Conservation (phyloP, 1,284 basidiomycete species). For the Pseudomicrostroma phylloplanum region DNA sequence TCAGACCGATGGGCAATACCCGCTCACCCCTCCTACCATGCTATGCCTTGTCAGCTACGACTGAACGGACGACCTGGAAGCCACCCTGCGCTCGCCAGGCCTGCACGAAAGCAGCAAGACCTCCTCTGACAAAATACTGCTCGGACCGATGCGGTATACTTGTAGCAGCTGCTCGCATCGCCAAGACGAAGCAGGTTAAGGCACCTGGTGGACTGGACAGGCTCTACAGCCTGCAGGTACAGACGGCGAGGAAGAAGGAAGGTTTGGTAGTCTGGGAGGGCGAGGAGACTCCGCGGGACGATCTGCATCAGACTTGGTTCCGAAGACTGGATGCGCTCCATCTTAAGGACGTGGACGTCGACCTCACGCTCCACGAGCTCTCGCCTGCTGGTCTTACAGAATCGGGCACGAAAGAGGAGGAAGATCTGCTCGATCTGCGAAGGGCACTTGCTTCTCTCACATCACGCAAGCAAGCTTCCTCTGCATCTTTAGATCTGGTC, state of each 20-base stretch:
- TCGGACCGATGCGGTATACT: conserved; percentile 20
- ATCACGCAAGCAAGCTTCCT: background rate
- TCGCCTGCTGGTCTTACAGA: background rate
- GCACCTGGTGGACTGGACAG: conserved; percentile 7
- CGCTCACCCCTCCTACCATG: background rate
- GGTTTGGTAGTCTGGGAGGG: conserved; percentile 16
- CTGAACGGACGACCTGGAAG: conserved; percentile 21
- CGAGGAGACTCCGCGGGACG: background rate
- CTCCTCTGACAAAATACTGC: conserved; percentile 21
- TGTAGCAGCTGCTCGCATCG: conserved; percentile 14
- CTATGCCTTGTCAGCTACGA: conserved; percentile 9
- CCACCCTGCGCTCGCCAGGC: conserved; percentile 11
- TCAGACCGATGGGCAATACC: background rate
- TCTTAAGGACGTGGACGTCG: background rate
- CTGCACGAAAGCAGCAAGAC: conserved; percentile 16
- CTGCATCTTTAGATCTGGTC: background rate
- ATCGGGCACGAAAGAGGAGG: background rate
- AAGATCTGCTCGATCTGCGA: background rate
- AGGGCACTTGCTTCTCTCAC: background rate
- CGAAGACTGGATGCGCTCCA: background rate
- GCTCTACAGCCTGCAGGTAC: conserved; percentile 7
- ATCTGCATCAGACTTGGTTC: conserved; percentile 1
- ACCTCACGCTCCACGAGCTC: background rate
- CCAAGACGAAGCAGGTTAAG: conserved; percentile 12
- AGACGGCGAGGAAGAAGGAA: conserved; percentile 10